phyloP scores from a whole-genome alignment of 2,329 filamentous ascomycete species.

The Ceratocystis papillata region DNA sequence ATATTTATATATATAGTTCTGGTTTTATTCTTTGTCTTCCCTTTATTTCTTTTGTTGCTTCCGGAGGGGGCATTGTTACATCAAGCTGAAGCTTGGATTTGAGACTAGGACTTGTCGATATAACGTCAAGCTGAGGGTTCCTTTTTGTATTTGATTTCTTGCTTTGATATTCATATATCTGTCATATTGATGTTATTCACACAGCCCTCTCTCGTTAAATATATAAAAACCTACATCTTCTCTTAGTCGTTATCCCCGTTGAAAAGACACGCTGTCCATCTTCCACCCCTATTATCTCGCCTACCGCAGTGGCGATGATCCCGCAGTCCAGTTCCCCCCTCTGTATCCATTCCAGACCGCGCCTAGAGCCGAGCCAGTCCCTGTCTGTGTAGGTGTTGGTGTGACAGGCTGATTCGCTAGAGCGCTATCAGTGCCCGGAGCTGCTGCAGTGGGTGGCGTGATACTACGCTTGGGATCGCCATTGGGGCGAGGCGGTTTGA shows the following conservation, averaged over 20 bases:
- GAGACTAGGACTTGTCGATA: no score
- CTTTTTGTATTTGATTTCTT: not conserved
- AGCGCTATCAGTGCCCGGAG: not conserved
- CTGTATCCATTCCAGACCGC: not conserved
- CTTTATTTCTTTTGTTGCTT: not conserved
- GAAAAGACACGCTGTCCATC: not conserved
- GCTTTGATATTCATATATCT: not conserved
- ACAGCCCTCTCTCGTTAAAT: not conserved
- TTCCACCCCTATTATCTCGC: not conserved
- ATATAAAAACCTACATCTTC: not conserved
- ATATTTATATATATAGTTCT: no score
- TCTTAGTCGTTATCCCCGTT: not conserved
- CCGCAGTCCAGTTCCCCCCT: slow-evolving; percentile 17
- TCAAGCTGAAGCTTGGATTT: not conserved
- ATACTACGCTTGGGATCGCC: slow-evolving; percentile 18
- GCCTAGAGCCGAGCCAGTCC: not conserved
- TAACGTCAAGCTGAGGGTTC: not conserved
- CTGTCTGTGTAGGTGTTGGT: slow-evolving; percentile 14
- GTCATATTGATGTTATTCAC: not conserved
- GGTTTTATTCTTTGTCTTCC: no score
- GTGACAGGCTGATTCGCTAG: slow-evolving; percentile 16
- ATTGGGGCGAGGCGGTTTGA: slow-evolving; percentile 39
- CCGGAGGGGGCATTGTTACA: not conserved
- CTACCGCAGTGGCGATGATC: slow-evolving; percentile 19
- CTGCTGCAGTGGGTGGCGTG: slow-evolving; percentile 15